A percentile compares a stretch with the other conserved stretches of the same genome.
Conservation (phyloP, 129 eudicot species). For the Scalesia atractyloides region DNA sequence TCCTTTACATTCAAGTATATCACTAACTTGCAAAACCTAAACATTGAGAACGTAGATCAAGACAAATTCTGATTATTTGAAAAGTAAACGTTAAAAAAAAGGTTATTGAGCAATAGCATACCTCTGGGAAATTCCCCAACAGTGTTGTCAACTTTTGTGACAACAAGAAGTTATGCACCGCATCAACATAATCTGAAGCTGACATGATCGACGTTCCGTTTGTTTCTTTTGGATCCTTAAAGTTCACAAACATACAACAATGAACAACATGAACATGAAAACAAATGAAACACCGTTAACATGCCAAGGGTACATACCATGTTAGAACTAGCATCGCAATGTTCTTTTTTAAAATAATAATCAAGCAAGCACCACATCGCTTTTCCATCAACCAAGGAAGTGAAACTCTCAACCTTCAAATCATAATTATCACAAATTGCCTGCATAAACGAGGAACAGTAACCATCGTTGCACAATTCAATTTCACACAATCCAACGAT, state of each 20-base stretch:
- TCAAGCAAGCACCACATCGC: constrained; percentile 99
- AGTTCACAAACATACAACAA: constrained; percentile 5
- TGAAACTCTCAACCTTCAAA: constrained; percentile 57
- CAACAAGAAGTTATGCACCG: constrained; percentile 88
- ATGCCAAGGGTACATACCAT: constrained; percentile 39
- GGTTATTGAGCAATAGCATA: constrained; percentile 31
- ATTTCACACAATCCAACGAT: constrained; percentile 2
- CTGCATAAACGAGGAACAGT: constrained; percentile 37
- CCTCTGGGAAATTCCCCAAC: constrained; percentile 96
- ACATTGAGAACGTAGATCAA: background rate
- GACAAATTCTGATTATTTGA: background rate
- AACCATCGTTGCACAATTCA: constrained; percentile 2
- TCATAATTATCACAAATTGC: constrained; percentile 72
- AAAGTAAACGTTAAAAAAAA: background rate
- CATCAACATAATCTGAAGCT: constrained; percentile 74
- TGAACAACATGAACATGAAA: background rate
- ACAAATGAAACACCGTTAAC: background rate
- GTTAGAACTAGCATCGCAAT: constrained; percentile 42
- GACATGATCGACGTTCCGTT: constrained; percentile 72
- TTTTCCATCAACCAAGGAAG: constrained; percentile 84
- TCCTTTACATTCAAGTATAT: constrained; percentile 84
- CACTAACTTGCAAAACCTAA: constrained; percentile 93
- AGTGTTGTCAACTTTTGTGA: constrained; percentile 84
- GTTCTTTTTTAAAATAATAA: constrained; percentile 79
- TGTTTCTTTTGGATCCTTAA: constrained; percentile 48